A percentile compares a stretch with the other conserved stretches of the same genome.
These are phyloP conservation scores for Pleurotus sapidus DNA, from an alignment of 768 basidiomycete species.

Conservation along the genomic window DNA sequence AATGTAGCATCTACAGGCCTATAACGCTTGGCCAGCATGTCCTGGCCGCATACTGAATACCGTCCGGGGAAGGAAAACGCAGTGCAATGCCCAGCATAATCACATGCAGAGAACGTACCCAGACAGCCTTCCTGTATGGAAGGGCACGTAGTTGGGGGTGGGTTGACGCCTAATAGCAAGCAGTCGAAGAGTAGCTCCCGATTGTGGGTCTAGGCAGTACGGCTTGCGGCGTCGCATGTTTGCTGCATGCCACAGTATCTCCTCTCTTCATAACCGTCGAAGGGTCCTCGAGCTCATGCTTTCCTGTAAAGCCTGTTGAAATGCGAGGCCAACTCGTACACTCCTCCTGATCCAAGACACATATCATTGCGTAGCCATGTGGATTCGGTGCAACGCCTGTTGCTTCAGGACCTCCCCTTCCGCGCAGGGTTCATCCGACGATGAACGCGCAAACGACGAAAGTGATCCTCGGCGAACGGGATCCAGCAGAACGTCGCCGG, in stretches of 20 bases:
- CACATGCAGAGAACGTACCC: slow-evolving; percentile 3
- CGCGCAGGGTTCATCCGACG: background rate
- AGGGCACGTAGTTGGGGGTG: slow-evolving; percentile 5
- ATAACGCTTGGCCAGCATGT: background rate
- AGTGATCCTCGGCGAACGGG: slow-evolving; percentile 53
- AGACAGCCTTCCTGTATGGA: slow-evolving; percentile 4
- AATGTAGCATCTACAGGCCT: background rate
- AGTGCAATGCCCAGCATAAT: slow-evolving; percentile 1
- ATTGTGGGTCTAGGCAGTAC: background rate
- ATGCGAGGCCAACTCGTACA: background rate
- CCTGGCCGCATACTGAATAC: background rate
- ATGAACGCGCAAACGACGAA: background rate
- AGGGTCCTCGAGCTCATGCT: slow-evolving; percentile 1
- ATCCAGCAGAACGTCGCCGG: slow-evolving; percentile 52
- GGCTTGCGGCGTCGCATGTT: background rate
- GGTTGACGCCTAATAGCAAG: background rate
- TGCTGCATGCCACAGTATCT: slow-evolving; percentile 6
- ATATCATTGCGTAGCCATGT: slow-evolving; percentile 4
- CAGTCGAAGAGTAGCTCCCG: background rate
- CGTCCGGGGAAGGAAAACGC: slow-evolving; percentile 1
- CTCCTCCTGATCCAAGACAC: background rate
- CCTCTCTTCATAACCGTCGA: background rate
- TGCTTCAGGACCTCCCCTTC: slow-evolving; percentile 7
- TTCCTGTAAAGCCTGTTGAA: slow-evolving; percentile 1
- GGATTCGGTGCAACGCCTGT: slow-evolving; percentile 1